Evolutionary conservation across 1,139 yeast species (phyloP), one percentile per base, ranked within the genome.

Genomic region (Neolecta irregularis): DNA sequence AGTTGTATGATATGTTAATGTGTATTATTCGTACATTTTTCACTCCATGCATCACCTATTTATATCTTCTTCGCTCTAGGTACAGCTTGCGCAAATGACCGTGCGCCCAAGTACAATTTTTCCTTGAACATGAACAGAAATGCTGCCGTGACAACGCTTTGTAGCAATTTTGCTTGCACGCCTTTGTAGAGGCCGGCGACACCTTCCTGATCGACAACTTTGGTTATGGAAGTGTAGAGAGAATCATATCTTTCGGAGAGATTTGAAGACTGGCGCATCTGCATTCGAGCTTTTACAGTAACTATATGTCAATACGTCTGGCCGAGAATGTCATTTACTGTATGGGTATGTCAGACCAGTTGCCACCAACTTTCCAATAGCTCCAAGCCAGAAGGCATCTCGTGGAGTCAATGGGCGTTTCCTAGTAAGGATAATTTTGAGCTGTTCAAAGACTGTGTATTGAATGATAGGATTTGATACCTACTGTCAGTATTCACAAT

Each of bases 121-220:
- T 85, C 95, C 60, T 85, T 85, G 58, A 85, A 83, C 55, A 75
- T 79, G 54, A 85, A 85, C 49, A 85, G 64, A 50, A 85, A 78
- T 1, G 94, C 95, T 4, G 94, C 91, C 30, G 93, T 80, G 40
- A 76, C 54, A 37, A 85, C 81, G 39, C 88, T 74, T 57, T 85
- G 96, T 22, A 75, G 54, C 42, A 85, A 64, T 58, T 85, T 85
- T 36, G 85, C 73, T 34, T 69, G 61, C 45, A 85, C 66, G 1
- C 95, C 95, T 35, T 76, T 73, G 58, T 83, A 83, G 42, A 85
- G 70, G 2, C 88, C 81, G 34, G 64, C 64, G 24, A 78, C 48
- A 9, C 93, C 93, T 53, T 80, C 93, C 38, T 67, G 69, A 34
- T 56, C 54, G 36, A 75, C 57, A 40, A 80, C 77, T 47, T 70